Evolutionary conservation across 2,329 filamentous ascomycete genomes (phyloP).

Genomic region (Penicillium sp.): DNA sequence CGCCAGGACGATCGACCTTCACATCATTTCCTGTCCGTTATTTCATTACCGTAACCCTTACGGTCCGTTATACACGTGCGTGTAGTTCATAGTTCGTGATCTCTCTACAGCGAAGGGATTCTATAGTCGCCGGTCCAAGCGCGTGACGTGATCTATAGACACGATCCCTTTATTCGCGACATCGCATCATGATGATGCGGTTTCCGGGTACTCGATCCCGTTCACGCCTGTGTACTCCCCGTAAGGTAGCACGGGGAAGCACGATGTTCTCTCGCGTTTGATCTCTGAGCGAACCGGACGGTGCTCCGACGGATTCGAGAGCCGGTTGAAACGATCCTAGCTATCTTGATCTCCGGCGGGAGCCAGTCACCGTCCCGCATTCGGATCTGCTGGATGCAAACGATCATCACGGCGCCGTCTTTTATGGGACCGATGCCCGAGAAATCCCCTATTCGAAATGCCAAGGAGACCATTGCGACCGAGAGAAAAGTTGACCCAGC

Average conservation of each 20-base stretch:
- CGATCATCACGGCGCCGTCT: background rate
- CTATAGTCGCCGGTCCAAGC: background rate
- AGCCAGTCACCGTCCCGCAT: background rate
- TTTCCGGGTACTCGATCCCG: background rate
- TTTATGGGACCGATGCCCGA: background rate
- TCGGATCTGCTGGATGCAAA: background rate
- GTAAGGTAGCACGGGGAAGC: background rate
- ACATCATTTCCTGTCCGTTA: conserved; percentile 19
- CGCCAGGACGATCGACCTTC: conserved; percentile 18
- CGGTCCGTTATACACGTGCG: background rate
- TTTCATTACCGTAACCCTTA: background rate
- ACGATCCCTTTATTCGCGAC: background rate
- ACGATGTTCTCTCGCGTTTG: background rate
- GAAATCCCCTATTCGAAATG: background rate
- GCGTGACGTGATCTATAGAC: background rate
- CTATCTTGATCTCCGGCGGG: background rate
- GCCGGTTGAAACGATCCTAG: background rate
- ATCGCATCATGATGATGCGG: conserved; percentile 12
- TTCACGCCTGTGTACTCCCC: background rate
- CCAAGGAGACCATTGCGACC: background rate
- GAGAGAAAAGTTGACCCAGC: background rate
- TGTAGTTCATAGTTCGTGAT: background rate
- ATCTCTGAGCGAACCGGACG: conserved; percentile 4
- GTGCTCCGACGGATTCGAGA: conserved; percentile 7
- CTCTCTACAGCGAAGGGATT: too few species aligned